Evolutionary conservation across 108 stramenopile genomes (phyloP).

Genomic region (Nitzschia sp.): DNA sequence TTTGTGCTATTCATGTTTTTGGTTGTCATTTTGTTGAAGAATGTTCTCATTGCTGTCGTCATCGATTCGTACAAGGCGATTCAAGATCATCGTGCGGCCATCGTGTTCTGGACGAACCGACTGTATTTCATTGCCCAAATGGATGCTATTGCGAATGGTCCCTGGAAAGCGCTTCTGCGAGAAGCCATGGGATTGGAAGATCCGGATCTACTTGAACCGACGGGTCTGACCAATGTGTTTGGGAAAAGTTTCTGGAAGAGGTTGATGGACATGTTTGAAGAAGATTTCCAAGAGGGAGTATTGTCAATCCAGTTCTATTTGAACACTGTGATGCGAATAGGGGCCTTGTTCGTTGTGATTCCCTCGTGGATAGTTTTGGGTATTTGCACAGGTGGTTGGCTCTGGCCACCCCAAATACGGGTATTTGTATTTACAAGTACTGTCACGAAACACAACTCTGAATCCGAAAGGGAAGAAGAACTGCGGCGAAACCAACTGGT

Average conservation of each 20-base stretch:
- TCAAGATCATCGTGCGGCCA: slow-evolving; percentile 77
- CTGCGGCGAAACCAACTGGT: slow-evolving; percentile 51
- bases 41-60: slow-evolving; percentile 64
- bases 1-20: slow-evolving; percentile 71
- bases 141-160: slow-evolving; percentile 62
- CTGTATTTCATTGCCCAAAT: slow-evolving; percentile 79
- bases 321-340: slow-evolving; percentile 40
- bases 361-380: slow-evolving; percentile 68
- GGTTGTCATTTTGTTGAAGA: slow-evolving; percentile 70
- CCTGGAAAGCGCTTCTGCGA: slow-evolving; percentile 37
- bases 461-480: slow-evolving; percentile 51
- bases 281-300: slow-evolving; percentile 47
- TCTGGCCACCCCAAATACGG: slow-evolving; percentile 85
- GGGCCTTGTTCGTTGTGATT: slow-evolving; percentile 52
- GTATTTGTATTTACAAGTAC: slow-evolving; percentile 51
- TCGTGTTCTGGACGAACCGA: slow-evolving; percentile 85
- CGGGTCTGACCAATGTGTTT: slow-evolving; percentile 9
- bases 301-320: slow-evolving; percentile 45
- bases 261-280: slow-evolving; percentile 58
- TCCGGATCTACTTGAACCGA: background rate
- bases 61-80: slow-evolving; percentile 76
- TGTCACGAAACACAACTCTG: slow-evolving; percentile 48
- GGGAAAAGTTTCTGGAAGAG: slow-evolving; percentile 55
- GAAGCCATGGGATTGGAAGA: slow-evolving; percentile 15
- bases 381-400: slow-evolving; percentile 62